These are phyloP conservation scores for Talaromyces adpressus DNA, from an alignment of 495 filamentous ascomycete species.

Conservation along the genomic window DNA sequence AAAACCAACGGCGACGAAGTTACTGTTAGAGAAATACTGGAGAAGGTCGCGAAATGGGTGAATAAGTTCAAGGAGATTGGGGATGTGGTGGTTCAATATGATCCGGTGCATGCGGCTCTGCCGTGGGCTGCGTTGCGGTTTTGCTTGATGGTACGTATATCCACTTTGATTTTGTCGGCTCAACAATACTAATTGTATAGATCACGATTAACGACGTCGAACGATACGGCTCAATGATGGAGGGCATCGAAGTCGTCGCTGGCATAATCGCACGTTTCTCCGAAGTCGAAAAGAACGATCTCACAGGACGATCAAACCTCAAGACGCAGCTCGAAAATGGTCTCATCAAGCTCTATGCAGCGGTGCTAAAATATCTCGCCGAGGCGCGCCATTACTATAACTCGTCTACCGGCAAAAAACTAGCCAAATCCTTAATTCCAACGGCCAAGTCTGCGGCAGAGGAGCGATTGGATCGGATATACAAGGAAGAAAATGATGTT, in stretches of 20 bases:
- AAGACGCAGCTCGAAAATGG: constrained; percentile 14
- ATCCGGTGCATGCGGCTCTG: constrained; percentile 32
- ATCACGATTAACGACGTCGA: constrained; percentile 12
- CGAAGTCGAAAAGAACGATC: constrained; percentile 11
- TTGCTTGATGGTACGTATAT: constrained; percentile 19
- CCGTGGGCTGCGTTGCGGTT: constrained; percentile 39
- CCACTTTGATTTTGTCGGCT: no score
- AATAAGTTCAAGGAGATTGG: constrained; percentile 31
- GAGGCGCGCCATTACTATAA: constrained; percentile 13
- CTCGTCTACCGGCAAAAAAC: not conserved
- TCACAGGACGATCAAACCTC: constrained; percentile 8
- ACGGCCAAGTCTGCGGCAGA: constrained; percentile 19
- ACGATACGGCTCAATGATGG: constrained; percentile 12
- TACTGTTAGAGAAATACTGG: constrained; percentile 23
- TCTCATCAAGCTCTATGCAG: constrained; percentile 15
- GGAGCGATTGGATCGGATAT: constrained; percentile 61
- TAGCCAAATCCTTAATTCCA: not conserved
- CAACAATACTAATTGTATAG: not conserved
- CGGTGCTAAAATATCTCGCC: constrained; percentile 12
- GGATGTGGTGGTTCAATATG: constrained; percentile 28
- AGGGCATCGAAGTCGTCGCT: constrained; percentile 13
- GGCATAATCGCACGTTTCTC: constrained; percentile 12
- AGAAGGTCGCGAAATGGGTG: constrained; percentile 29
- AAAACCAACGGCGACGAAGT: constrained; percentile 21
- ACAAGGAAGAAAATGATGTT: constrained; percentile 61